Base-by-base conservation (phyloP, 495 filamentous ascomycete species). In the Penicillium subrubescens region DNA sequence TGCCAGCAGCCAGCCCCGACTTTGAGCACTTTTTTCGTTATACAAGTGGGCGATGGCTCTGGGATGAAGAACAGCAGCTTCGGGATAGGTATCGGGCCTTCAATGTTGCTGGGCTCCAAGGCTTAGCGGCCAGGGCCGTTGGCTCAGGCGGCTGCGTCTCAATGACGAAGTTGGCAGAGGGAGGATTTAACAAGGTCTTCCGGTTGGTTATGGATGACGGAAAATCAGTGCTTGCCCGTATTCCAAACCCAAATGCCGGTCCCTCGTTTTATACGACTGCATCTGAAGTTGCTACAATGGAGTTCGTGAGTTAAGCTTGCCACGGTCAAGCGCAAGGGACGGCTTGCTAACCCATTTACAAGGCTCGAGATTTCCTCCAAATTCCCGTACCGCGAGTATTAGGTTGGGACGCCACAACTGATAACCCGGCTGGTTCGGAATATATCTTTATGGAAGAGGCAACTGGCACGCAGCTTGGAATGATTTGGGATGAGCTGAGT, bases 231-330 rank as follows among this genome's bases (percentile, higher is more conserved):
- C 41, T 79, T 46, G 72, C 72, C 21, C 64, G 72, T 34, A 63
- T 79, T 31, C 74, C 74, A 19, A 77, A 75, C 41, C 69, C 69
- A 57, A 72, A 70, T 54, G 71, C 75, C 8, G 69, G 69, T 8
- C 74, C 71, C 11, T 35, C 63, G 19, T 68, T 72, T 41, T 71
- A 74, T 41, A 67, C 73, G 11, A 71, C 71, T 23, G 76, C 77
- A 7, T 80, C 76, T 23, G 76, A 80, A 64, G 74, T 78, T 56
- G 79, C 79, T 11, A 81, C 79, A 10, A 71, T 77, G 61, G 65
- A 71, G 31, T 74, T 77, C 64, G 67, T 78, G 27, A 50, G 68
- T 64, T 61, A 43, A 64, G n/a, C 60, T n/a, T 67, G 11, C 44
- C 5, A 11, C 12, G 6, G 2, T n/a, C 15, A 60, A 35, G 25